Evolutionary conservation across 1,284 basidiomycete genomes (phyloP).

Genomic region (Ceratobasidium sp.): DNA sequence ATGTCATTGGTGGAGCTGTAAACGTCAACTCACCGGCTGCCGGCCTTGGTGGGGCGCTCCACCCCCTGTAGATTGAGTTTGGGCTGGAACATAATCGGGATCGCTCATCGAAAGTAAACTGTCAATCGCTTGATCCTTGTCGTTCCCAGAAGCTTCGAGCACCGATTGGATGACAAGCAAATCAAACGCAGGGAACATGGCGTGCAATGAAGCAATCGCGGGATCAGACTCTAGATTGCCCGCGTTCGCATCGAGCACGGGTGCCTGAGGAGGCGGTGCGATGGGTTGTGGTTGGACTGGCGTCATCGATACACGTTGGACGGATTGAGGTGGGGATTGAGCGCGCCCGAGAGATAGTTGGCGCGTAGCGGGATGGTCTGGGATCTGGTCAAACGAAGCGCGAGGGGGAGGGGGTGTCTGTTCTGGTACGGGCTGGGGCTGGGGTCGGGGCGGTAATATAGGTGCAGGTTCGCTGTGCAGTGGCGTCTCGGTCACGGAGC

Average conservation of each 20-base stretch:
- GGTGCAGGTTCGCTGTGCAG: conserved; percentile 34
- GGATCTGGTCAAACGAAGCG: conserved; percentile 19
- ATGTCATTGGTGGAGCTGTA: neutral
- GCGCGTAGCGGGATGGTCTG: conserved; percentile 19
- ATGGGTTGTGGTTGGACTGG: conserved; percentile 25
- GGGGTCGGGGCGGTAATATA: conserved; percentile 21
- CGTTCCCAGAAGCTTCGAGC: conserved; percentile 66
- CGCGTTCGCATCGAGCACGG: conserved; percentile 16
- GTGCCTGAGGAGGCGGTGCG: conserved; percentile 34
- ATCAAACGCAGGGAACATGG: conserved; percentile 83
- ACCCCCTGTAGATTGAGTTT: conserved; percentile 4
- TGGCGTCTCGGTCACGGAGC: conserved; percentile 1
- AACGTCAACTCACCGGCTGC: neutral
- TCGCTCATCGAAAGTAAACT: conserved; percentile 80
- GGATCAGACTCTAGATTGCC: conserved; percentile 51
- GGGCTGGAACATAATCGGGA: conserved; percentile 63
- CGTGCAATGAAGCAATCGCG: conserved; percentile 62
- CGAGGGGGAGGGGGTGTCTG: conserved; percentile 22
- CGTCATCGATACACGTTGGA: conserved; percentile 28
- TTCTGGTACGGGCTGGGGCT: neutral
- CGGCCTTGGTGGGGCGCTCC: neutral
- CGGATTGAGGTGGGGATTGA: neutral
- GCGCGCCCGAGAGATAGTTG: neutral
- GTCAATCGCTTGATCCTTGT: conserved; percentile 76
- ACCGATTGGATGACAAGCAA: conserved; percentile 61